phyloP scores from a whole-genome alignment of 2,329 filamentous ascomycete species.

The Aspergillus versicolor region DNA sequence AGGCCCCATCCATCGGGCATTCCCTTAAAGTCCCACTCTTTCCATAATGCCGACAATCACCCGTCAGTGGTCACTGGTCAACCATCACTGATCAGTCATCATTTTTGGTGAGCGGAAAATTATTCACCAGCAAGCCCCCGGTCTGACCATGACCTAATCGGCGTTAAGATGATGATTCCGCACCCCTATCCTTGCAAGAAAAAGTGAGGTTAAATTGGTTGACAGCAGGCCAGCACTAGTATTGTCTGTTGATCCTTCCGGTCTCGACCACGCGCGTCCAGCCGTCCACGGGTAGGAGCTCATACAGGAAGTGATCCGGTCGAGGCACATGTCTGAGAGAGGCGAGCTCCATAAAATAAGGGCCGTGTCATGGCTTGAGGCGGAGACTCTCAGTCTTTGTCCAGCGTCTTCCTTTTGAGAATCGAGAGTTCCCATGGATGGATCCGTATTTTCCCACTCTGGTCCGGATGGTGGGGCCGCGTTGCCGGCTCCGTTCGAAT shows the following conservation, averaged over 20 bases:
- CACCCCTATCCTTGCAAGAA: neutral
- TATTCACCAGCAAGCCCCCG: neutral
- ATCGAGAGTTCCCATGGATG: neutral
- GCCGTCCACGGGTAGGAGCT: no score
- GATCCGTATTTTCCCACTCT: conserved; percentile 14
- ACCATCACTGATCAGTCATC: neutral
- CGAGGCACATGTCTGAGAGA: neutral
- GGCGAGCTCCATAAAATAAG: neutral
- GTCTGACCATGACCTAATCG: conserved; percentile 11
- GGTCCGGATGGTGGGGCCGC: conserved; percentile 32
- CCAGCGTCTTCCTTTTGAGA: neutral
- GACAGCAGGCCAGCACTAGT: neutral
- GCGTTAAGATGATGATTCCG: conserved; percentile 7
- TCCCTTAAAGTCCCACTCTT: neutral
- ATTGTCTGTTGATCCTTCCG: conserved; percentile 8
- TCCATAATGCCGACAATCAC: conserved; percentile 1
- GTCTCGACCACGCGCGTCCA: neutral
- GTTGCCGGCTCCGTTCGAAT: conserved; percentile 14
- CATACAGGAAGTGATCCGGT: neutral
- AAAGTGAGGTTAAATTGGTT: conserved; percentile 6
- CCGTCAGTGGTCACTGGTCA: conserved; percentile 18
- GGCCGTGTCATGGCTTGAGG: neutral
- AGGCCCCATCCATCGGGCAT: neutral
- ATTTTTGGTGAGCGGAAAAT: conserved; percentile 12
- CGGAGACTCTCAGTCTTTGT: neutral